Evolutionary conservation across 805 yeast genomes (phyloP).

Genomic region (Zygoascus tannicola): DNA sequence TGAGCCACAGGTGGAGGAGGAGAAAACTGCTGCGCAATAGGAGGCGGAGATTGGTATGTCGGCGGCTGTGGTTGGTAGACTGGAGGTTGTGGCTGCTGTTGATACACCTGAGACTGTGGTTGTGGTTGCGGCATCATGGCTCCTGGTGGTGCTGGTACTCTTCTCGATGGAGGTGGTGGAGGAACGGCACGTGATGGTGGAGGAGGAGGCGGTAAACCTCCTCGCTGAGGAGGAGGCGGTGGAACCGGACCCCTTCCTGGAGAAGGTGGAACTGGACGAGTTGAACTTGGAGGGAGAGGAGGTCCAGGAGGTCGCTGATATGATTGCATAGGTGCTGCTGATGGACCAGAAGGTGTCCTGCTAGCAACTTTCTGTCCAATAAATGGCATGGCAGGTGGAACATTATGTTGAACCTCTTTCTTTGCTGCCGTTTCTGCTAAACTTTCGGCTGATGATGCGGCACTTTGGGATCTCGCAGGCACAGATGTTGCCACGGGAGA

Average conservation of each 20-base stretch:
- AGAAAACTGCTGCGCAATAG: slow-evolving; percentile 16
- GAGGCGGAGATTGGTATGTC: slow-evolving; percentile 3
- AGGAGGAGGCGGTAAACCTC: slow-evolving; percentile 21
- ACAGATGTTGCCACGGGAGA: slow-evolving; percentile 19
- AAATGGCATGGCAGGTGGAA: slow-evolving; percentile 24
- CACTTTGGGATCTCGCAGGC: slow-evolving; percentile 14
- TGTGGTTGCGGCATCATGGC: slow-evolving; percentile 13
- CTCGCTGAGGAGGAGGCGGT: slow-evolving; percentile 17
- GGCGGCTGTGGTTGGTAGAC: background rate
- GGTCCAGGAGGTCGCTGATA: slow-evolving; percentile 9
- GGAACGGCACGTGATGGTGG: slow-evolving; percentile 17
- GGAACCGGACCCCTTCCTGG: slow-evolving; percentile 12
- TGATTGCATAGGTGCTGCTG: slow-evolving; percentile 12
- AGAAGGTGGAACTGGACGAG: slow-evolving; percentile 16
- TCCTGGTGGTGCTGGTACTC: slow-evolving; percentile 13
- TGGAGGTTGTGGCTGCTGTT: slow-evolving; percentile 13
- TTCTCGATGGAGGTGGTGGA: slow-evolving; percentile 16
- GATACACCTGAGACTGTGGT: slow-evolving; percentile 16
- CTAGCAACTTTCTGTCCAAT: slow-evolving; percentile 16
- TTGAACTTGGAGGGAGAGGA: slow-evolving; percentile 9
- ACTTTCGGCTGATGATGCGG: slow-evolving; percentile 12
- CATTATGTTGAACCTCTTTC: slow-evolving; percentile 13
- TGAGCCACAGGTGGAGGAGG: slow-evolving; percentile 12
- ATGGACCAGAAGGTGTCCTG: slow-evolving; percentile 5
- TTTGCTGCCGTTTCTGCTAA: slow-evolving; percentile 5